phyloP scores from a whole-genome alignment of 2,329 filamentous ascomycete species.

The Bipolaris victoriae region DNA sequence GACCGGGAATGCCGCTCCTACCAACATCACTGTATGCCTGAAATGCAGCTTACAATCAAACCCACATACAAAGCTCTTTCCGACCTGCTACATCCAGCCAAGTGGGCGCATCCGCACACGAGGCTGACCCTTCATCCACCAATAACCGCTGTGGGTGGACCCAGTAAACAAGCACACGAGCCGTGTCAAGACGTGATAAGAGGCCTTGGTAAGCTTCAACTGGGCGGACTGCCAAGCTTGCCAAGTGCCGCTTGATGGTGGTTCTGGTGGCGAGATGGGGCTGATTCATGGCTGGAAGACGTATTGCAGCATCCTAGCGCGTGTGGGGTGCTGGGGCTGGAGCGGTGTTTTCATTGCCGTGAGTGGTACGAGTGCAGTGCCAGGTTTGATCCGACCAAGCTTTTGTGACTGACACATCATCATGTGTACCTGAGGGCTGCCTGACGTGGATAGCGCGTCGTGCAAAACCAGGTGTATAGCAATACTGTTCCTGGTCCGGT shows the following conservation, averaged over 20 bases:
- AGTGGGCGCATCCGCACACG: conserved; percentile 15
- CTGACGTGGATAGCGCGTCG: background rate
- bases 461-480: background rate
- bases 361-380: background rate
- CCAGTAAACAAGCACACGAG: conserved; percentile 22
- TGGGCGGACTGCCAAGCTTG: conserved; percentile 8
- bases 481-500: background rate
- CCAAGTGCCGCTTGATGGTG: conserved; percentile 23
- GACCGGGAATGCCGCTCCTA: conserved; percentile 17
- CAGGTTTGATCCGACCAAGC: background rate
- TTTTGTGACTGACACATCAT: background rate
- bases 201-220: conserved; percentile 31
- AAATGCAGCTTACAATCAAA: conserved; percentile 19
- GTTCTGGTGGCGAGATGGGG: conserved; percentile 15
- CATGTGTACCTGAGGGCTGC: background rate
- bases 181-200: conserved; percentile 38
- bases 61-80: conserved; percentile 12
- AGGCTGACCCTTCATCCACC: conserved; percentile 13
- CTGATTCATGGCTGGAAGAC: conserved; percentile 3
- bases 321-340: background rate
- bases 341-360: background rate
- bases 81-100: conserved; percentile 30
- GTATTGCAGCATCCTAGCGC: conserved; percentile 5
- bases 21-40: conserved; percentile 19
- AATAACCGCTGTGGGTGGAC: conserved; percentile 15